A percentile compares a stretch with the other conserved stretches of the same genome.
These are phyloP conservation scores for Rhodotorula mucilaginosa DNA, from an alignment of 1,284 basidiomycete genomes.

Conservation along the genomic window DNA sequence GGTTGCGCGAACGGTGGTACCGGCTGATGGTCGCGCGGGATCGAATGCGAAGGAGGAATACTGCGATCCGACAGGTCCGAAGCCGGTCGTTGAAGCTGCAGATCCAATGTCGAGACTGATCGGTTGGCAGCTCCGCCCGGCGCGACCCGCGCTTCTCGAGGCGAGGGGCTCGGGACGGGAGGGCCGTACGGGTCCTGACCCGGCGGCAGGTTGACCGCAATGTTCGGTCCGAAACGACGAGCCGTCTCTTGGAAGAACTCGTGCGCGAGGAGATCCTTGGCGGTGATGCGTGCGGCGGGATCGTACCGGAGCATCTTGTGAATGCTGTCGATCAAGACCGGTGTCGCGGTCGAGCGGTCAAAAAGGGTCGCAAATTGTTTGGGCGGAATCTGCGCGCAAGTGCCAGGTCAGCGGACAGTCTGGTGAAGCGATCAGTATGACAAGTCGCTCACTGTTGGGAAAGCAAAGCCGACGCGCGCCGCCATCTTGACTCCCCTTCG, in stretches of 20 bases:
- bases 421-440: neutral
- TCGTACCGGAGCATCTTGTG: slow-evolving; percentile 88
- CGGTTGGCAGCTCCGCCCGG: neutral
- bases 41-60: slow-evolving; percentile 48
- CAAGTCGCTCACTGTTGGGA: slow-evolving; percentile 68
- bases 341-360: slow-evolving; percentile 66
- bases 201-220: slow-evolving; percentile 19
- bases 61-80: slow-evolving; percentile 39
- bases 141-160: neutral
- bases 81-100: slow-evolving; percentile 3
- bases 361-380: slow-evolving; percentile 74
- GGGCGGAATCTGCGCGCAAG: slow-evolving; percentile 64
- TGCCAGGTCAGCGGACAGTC: neutral
- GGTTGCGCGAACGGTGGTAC: neutral
- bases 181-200: neutral
- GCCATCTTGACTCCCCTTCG: slow-evolving; percentile 79
- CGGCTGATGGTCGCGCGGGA: slow-evolving; percentile 15
- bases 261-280: slow-evolving; percentile 81
- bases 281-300: slow-evolving; percentile 78
- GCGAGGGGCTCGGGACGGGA: neutral
- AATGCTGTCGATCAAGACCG: slow-evolving; percentile 85
- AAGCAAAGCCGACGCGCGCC: slow-evolving; percentile 78
- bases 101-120: slow-evolving; percentile 15
- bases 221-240: slow-evolving; percentile 49
- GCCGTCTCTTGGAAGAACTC: slow-evolving; percentile 72